Percentiles rank a stretch among this genome's conserved stretches.
Conservation (phyloP, 352 stramenopile genomes). For the Phytophthora nicotianae region DNA sequence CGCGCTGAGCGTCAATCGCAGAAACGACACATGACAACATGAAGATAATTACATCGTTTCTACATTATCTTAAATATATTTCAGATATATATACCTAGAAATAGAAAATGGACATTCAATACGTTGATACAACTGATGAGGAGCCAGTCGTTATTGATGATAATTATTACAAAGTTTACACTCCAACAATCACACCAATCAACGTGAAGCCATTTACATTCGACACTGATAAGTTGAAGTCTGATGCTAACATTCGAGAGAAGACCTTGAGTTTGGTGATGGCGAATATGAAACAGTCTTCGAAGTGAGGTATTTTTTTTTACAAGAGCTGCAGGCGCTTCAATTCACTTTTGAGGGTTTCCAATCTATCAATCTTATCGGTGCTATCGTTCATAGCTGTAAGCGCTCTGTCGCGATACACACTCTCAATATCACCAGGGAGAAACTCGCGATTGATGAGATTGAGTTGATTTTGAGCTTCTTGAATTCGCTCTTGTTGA, state of each 20-base stretch:
- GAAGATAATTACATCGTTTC: slow-evolving; percentile 1
- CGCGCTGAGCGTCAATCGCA: not conserved
- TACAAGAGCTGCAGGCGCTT: no score
- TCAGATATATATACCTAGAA: slow-evolving; percentile 2
- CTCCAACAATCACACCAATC: not conserved
- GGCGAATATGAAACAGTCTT: not conserved
- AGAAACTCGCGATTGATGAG: not conserved
- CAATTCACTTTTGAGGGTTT: no score
- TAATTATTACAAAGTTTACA: slow-evolving; percentile 4
- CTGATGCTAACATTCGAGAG: slow-evolving; percentile 3
- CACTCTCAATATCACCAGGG: not conserved
- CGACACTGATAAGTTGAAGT: slow-evolving; percentile 2
- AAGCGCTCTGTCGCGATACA: no score
- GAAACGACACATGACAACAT: slow-evolving; percentile 3
- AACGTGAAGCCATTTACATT: slow-evolving; percentile 1
- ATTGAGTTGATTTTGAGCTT: not conserved
- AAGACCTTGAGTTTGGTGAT: slow-evolving; percentile 2
- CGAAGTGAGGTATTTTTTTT: no score
- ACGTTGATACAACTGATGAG: slow-evolving; percentile 6
- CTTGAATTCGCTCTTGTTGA: not conserved
- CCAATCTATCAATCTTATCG: no score
- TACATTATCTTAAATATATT: slow-evolving; percentile 4
- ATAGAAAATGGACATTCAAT: not conserved
- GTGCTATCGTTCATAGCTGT: no score
- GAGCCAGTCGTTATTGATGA: slow-evolving; percentile 8